Conservation (phyloP, 2,329 filamentous ascomycete species). For the Aphanoascus verrucosus region DNA sequence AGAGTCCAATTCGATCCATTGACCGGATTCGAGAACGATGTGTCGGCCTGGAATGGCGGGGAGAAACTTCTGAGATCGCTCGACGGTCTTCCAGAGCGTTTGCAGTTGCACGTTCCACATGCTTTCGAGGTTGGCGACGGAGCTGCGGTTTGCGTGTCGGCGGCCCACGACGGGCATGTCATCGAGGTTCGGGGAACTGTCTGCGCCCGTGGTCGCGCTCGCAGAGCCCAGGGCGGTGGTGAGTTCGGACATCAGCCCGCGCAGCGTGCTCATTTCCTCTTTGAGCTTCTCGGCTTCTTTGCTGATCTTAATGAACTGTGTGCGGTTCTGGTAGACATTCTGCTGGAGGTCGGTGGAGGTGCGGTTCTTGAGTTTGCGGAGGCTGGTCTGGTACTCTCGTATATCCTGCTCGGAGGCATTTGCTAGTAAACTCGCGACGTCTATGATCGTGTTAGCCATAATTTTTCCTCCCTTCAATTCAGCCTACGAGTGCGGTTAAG, state of each 20-base stretch:
- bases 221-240: conserved; percentile 54
- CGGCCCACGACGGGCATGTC: conserved; percentile 43
- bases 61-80: conserved; percentile 92
- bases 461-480: too few relatives aligned
- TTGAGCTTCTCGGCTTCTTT: conserved; percentile 98
- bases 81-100: conserved; percentile 90
- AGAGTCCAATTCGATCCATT: conserved; percentile 94
- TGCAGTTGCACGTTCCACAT: conserved; percentile 60
- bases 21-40: conserved; percentile 81
- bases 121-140: conserved; percentile 63
- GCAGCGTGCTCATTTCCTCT: conserved; percentile 82
- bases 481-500: too few relatives aligned
- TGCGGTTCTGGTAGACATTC: conserved; percentile 92
- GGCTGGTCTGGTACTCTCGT: conserved; percentile 62
- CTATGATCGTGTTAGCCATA: conserved; percentile 17
- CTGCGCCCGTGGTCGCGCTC: conserved; percentile 39
- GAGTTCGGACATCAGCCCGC: conserved; percentile 84
- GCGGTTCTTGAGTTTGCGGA: conserved; percentile 65
- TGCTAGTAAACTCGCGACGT: conserved; percentile 54
- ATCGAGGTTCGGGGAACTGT: conserved; percentile 41
- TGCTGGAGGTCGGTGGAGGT: conserved; percentile 80
- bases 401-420: conserved; percentile 86
- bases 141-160: conserved; percentile 70
- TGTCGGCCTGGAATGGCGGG: conserved; percentile 85
- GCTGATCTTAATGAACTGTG: conserved; percentile 97